phyloP scores from a whole-genome alignment of 345 rosid genomes.

The Citrus maxima region DNA sequence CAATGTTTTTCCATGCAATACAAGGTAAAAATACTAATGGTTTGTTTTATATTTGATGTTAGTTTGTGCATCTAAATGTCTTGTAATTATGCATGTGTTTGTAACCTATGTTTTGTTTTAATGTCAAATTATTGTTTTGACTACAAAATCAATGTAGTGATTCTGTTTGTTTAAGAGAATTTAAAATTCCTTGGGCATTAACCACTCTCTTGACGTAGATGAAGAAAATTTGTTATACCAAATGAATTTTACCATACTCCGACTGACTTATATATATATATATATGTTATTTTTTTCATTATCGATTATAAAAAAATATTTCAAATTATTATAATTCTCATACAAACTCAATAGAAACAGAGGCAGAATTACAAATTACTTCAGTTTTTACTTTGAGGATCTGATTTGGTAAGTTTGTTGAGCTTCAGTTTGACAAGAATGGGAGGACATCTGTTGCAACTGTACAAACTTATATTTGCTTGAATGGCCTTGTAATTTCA shows the following conservation, averaged over 20 bases:
- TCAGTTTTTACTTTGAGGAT: conserved; percentile 4
- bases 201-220: neutral
- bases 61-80: conserved; percentile 12
- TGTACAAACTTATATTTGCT: conserved; percentile 89
- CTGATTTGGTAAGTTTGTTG: conserved; percentile 99
- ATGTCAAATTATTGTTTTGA: neutral
- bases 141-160: neutral
- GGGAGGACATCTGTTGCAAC: conserved; percentile 99
- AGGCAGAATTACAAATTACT: neutral
- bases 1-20: neutral
- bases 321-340: no score
- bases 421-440: conserved; percentile 94
- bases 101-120: conserved; percentile 1
- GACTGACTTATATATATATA: no score
- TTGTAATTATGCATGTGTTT: neutral
- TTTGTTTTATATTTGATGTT: conserved; percentile 5
- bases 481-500: conserved; percentile 92
- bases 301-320: no score
- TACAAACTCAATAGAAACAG: neutral
- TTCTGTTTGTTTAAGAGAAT: neutral
- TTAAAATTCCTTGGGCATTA: neutral
- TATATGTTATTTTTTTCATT: no score
- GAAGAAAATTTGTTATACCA: neutral
- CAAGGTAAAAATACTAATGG: conserved; percentile 2
- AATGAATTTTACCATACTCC: neutral